Evolutionary conservation across 306 rosid genomes (phyloP), one percentile per base, ranked within the genome.

Genomic region (Malus fusca): DNA sequence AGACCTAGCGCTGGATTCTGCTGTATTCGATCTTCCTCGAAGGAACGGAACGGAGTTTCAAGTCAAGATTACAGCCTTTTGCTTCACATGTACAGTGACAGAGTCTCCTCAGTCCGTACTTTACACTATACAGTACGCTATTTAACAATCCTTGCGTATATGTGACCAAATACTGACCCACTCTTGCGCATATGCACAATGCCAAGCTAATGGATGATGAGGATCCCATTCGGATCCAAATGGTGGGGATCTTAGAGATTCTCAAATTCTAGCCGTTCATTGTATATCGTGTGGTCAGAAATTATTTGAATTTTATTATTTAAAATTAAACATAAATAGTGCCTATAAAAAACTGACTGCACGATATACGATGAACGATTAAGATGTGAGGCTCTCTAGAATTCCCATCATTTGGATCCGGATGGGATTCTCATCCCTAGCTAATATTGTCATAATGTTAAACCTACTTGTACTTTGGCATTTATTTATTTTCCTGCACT

Each of bases 221-320:
- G 40, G 40, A 35, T 35, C 7, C 7, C 7, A 33, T 33, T 1
- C 7, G 8, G 40, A 35, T 35, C 0, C 40, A 35, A 35, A 35
- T 35, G 40, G 8, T 1, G 2, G 0, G 8, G 8, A 35, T 35
- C 0, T 1, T 33, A 33, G 0, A 0, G 2, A 33, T 33, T 0
- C 8, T 33, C 6, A 33, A 33, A 33, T 35, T 0, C 2, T 35
- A 35, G 1, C 0, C 2, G 8, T 35, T 35, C 0, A 35, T 6
- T 2, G 40, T 35, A 35, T 35, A 35, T 35, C 0, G 2, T 35
- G 1, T 0, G 2, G 0, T 35, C 0, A 35, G 0, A 35, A 35
- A 35, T 35, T 35, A 5, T 35, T 35, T 35, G 0, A 6, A 35
- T 5, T 33, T 33, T 33, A 33, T 33, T 33, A 33, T 33, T 35